Evolutionary conservation across 2,329 filamentous ascomycete species (phyloP), one percentile per base, ranked within the genome.

Genomic region (Polytolypa hystricis): DNA sequence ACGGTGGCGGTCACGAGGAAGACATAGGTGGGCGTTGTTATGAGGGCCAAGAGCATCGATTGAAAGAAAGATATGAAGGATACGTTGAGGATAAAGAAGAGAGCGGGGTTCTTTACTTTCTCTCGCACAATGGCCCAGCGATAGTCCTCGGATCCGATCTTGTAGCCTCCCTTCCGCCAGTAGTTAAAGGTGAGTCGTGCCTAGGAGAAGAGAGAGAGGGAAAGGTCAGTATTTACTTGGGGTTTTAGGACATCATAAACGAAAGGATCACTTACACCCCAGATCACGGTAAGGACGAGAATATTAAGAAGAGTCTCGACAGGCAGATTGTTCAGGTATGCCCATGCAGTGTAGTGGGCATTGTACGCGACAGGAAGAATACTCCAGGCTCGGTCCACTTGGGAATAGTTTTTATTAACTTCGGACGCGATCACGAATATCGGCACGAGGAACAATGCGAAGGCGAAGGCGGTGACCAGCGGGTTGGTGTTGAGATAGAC

Each of bases 321-420:
- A 4, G 79, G 72, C 1, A 94, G 53, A 1, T 79, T 81, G 29
- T 78, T 73, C 43, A 89, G 52, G 48, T 82, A 80, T 27, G 86
- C 81, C 79, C 87, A 98, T n/a, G 77, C 50, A 25, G 77, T 73
- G 55, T 84, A 91, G 60, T 98, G 87, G 4, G 77, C 71, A 55
- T 91, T 81, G 61, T 93, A 96, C 34, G 94, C 53, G 5, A 84
- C 80, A 1, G 91, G 91, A 34, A 98, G 64, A 42, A 98, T 69
- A 54, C 84, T 91, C 91, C 91, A 98, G 49, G 81, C 65, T 33
- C 91, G 77, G 59, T 98, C 91, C 28, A 98, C 80, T 62, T 98
- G 91, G n/a, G 87, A 95, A 59, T 87, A 95, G 60, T 98, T 98
- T 52, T 73, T 74, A 62, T 93, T 96, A 64, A 85, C 62, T 60